Base-by-base conservation (phyloP, 1,284 basidiomycete genomes). In the Trichosporon sp. region DNA sequence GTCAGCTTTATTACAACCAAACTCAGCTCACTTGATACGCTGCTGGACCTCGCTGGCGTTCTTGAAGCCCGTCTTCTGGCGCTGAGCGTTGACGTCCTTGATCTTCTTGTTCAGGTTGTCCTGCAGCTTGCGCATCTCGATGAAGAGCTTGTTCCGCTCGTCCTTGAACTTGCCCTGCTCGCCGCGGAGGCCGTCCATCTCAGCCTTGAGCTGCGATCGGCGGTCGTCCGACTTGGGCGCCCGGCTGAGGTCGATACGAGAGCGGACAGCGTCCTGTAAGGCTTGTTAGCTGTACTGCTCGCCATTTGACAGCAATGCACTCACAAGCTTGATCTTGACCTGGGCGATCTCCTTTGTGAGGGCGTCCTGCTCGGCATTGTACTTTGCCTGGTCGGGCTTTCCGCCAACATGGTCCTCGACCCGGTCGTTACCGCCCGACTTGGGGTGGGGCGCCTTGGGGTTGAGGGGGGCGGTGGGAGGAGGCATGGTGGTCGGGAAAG, bases 51-150 rank as follows among this genome's bases (percentile, higher is more conserved):
- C 95, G n/a, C 85, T 86, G 25, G 90, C 86, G 44, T 85, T 88
- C 82, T 90, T 95, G 84, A 87, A 97, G n/a, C 87, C 83, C 0
- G 86, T 84, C 81, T 96, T 98, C 60, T 85, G 81, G 79, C 89
- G 91, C 31, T 89, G 85, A 36, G 89, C 85, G 77, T 97, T 89
- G 67, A 97, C 84, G 72, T 94, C 92, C 81, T 95, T 95, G 76
- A 90, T 86, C 91, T 94, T 97, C 82, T 90, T 91, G 74, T 87
- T 83, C 60, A 95, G 85, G 52, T 78, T 82, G 16, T 97, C 95
- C 77, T 97, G 88, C 60, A 95, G 76, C 27, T 85, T 73, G 76
- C 91, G 92, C 68, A 98, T 81, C 80, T 96, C 90, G 61, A 95
- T 92, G 56, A 89, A 80, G 57, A 91, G 83, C 82, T 92, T 93